These are phyloP conservation scores for Diplodia seriata DNA, from an alignment of 2,329 filamentous ascomycete species.

Conservation along the genomic window DNA sequence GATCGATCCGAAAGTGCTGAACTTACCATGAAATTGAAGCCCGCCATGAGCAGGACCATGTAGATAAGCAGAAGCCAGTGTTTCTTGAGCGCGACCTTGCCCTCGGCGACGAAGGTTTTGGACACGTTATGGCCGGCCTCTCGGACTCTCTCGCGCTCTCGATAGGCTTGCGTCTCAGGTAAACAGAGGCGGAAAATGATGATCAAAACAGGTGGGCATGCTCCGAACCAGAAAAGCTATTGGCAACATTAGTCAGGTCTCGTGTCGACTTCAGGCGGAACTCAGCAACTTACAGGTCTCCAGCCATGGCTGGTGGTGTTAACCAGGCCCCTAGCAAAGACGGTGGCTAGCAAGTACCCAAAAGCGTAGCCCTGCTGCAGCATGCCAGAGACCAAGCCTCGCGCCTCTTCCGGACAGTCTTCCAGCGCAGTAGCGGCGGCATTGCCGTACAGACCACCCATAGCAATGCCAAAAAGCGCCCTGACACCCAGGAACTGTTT, in stretches of 20 bases:
- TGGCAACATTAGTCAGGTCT: slow-evolving; percentile 1
- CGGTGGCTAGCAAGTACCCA: slow-evolving; percentile 67
- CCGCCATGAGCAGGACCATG: slow-evolving; percentile 84
- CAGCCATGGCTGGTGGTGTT: slow-evolving; percentile 80
- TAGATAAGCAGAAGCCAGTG: slow-evolving; percentile 85
- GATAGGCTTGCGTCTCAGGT: slow-evolving; percentile 78
- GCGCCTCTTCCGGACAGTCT: slow-evolving; percentile 64
- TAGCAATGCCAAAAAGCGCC: slow-evolving; percentile 68
- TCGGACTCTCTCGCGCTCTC: slow-evolving; percentile 69
- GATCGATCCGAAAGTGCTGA: slow-evolving; percentile 25
- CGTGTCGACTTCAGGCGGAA: background rate
- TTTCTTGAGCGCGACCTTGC: slow-evolving; percentile 75
- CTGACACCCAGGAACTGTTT: slow-evolving; percentile 65
- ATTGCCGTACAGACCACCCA: slow-evolving; percentile 69
- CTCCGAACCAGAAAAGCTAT: slow-evolving; percentile 83
- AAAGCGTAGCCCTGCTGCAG: slow-evolving; percentile 70
- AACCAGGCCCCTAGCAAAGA: slow-evolving; percentile 67
- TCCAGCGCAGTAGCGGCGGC: slow-evolving; percentile 68
- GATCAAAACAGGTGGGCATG: slow-evolving; percentile 78
- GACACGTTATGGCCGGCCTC: slow-evolving; percentile 65
- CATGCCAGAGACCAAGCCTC: slow-evolving; percentile 67
- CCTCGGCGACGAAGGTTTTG: slow-evolving; percentile 75
- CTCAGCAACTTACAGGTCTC: slow-evolving; percentile 62
- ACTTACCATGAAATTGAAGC: slow-evolving; percentile 81
- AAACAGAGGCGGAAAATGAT: slow-evolving; percentile 79